Evolutionary conservation across 2,329 filamentous ascomycete genomes (phyloP).

Genomic region (Fusarium compactum): DNA sequence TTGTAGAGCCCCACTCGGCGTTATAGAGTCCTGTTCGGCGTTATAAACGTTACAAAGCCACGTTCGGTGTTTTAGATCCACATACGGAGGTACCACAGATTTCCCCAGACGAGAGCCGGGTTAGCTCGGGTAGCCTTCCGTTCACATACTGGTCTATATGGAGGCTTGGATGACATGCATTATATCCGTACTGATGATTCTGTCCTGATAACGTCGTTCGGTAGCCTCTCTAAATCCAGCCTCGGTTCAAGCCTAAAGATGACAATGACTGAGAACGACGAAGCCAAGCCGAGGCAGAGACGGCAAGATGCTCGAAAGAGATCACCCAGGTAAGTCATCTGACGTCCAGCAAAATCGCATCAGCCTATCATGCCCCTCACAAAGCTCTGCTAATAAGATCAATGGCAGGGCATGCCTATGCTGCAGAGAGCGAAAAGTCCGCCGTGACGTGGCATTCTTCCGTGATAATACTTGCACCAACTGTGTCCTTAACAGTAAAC

Average conservation of each 20-base stretch:
- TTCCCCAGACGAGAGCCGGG: too few species aligned
- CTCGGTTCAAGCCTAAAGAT: not conserved
- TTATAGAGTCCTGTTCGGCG: not conserved
- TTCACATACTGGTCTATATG: not conserved
- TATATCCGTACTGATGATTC: not conserved
- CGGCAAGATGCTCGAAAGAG: not conserved
- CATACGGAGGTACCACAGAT: not conserved
- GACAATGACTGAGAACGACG: not conserved
- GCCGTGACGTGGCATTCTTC: not conserved
- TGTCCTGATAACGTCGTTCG: not conserved
- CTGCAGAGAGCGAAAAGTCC: conserved; percentile 3
- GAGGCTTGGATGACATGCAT: not conserved
- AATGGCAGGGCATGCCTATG: not conserved
- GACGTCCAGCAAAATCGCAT: too few species aligned
- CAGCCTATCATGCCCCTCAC: not conserved
- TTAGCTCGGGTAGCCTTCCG: too few species aligned
- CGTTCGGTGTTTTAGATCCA: not conserved
- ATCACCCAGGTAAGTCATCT: not conserved
- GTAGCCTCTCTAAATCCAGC: not conserved
- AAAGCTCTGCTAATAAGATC: not conserved
- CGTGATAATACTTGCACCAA: not conserved
- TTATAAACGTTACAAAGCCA: not conserved
- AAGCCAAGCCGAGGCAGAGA: not conserved
- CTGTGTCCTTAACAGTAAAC: not conserved
- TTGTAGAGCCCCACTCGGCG: not conserved